Conservation (phyloP, 1,284 basidiomycete species). For the Sporisorium scitamineum region DNA sequence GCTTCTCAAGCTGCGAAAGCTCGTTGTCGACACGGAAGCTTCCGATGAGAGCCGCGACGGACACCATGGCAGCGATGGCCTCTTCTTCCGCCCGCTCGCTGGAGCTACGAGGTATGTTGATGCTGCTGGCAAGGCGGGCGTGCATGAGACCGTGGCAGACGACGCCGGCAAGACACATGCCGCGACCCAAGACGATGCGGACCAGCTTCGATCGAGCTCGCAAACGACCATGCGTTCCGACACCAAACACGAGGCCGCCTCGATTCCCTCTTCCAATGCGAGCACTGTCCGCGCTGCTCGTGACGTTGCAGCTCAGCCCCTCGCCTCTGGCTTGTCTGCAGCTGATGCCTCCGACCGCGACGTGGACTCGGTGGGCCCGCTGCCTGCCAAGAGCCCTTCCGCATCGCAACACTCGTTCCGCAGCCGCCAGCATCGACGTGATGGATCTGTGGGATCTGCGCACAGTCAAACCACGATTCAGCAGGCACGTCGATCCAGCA, state of each 20-base stretch:
- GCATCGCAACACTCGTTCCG: constrained; percentile 24
- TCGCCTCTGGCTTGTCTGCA: background rate
- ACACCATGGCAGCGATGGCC: constrained; percentile 13
- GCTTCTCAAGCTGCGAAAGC: constrained; percentile 43
- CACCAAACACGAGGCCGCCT: constrained; percentile 37
- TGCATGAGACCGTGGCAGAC: constrained; percentile 1
- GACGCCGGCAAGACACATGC: background rate
- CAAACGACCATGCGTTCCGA: constrained; percentile 37
- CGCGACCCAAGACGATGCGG: background rate
- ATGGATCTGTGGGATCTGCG: constrained; percentile 16
- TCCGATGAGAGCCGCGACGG: constrained; percentile 32
- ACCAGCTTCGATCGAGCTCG: constrained; percentile 25
- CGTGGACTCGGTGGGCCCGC: constrained; percentile 22
- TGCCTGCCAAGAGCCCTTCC: constrained; percentile 25
- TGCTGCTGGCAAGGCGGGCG: background rate
- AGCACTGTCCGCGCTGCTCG: constrained; percentile 27
- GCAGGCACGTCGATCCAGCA: constrained; percentile 24
- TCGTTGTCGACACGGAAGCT: constrained; percentile 41
- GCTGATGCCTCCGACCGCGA: constrained; percentile 9
- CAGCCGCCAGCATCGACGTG: constrained; percentile 26
- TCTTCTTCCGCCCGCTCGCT: constrained; percentile 43
- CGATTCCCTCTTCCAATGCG: constrained; percentile 22
- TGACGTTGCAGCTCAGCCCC: constrained; percentile 8
- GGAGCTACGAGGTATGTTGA: background rate
- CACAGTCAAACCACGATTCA: constrained; percentile 29